phyloP scores from a whole-genome alignment of 257 asterid genomes.

The Jaltomata sinuosa region DNA sequence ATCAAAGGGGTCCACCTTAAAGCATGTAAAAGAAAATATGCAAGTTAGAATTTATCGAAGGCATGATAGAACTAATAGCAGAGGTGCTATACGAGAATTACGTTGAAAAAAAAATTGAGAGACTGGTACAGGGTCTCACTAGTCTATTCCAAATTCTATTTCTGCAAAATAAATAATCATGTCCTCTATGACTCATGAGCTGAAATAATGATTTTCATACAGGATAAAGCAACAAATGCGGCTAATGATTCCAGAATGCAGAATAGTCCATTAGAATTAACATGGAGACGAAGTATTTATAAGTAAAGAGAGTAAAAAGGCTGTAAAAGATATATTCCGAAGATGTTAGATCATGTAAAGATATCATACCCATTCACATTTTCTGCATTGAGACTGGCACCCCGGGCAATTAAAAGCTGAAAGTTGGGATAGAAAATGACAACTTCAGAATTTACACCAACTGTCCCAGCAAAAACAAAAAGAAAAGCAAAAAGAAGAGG shows the following conservation, averaged over 20 bases:
- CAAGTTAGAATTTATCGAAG: not conserved
- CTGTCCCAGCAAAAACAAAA: not conserved
- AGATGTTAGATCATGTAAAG: not conserved
- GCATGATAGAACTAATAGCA: not conserved
- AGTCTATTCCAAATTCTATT: not conserved
- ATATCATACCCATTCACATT: slow-evolving; percentile 62
- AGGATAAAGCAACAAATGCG: not conserved
- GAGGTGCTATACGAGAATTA: not conserved
- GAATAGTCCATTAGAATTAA: not conserved
- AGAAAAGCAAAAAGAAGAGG: not conserved
- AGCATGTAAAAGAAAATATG: slow-evolving; percentile 7
- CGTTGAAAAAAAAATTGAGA: not conserved
- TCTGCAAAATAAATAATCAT: not conserved
- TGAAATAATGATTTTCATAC: not conserved
- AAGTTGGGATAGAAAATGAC: not conserved
- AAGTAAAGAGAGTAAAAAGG: not conserved
- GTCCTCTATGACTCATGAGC: not conserved
- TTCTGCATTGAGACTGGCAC: slow-evolving; percentile 57
- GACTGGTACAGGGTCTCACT: not conserved
- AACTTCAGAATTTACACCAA: not conserved
- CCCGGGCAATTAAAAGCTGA: slow-evolving; percentile 72
- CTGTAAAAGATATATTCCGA: too few species aligned
- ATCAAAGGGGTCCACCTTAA: slow-evolving; percentile 72
- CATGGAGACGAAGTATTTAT: not conserved
- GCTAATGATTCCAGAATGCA: not conserved